Base-by-base conservation (phyloP, 352 stramenopile species). In the Phytophthora tentaculata region DNA sequence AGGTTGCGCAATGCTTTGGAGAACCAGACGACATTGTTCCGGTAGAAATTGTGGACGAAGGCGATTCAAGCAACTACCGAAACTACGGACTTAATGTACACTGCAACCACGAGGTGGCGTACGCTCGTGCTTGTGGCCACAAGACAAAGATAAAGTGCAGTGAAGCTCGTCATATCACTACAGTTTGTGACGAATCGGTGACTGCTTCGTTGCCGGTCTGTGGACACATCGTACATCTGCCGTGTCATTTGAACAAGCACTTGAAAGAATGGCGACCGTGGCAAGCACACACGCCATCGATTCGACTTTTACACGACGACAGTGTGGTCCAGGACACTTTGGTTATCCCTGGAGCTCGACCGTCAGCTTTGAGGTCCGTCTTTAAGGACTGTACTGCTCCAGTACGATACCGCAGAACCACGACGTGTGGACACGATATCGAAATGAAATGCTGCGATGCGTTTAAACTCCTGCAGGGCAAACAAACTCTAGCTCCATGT, bases 251-350 rank as follows among this genome's bases (percentile, higher is more conserved):
- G 22, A 54, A 23, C 1, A 22, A 51, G 6, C 6, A 68, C 29
- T 54, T 90, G 16, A 61, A 17, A 1, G 54, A 54, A n/a, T 91
- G 84, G 84, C 45, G 84, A 1, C 84, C 84, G 1, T 92, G 84
- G 84, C 37, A 63, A 47, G 29, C 5, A 7, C 58, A 55, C 37
- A 53, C 63, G 10, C 35, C 39, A 9, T 61, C 61, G 2, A 45
- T 81, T 8, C 50, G 76, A 6, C 24, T 77, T 7, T 45, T 92
- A 22, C 62, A 66, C 0, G 58, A 70, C 12, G 77, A 79, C 8
- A 76, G 72, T 14, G 54, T 90, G 0, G 39, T 90, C 28, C 55
- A 74, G 0, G 83, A 89, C 41, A 74, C 65, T 6, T 56, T 89
- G 12, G 44, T 60, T 0, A 12, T 71, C 16, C 81, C 81, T 29